Evolutionary conservation across 2,329 filamentous ascomycete genomes (phyloP), one percentile per base, ranked within the genome.

Genomic region (Penicillium sp.): DNA sequence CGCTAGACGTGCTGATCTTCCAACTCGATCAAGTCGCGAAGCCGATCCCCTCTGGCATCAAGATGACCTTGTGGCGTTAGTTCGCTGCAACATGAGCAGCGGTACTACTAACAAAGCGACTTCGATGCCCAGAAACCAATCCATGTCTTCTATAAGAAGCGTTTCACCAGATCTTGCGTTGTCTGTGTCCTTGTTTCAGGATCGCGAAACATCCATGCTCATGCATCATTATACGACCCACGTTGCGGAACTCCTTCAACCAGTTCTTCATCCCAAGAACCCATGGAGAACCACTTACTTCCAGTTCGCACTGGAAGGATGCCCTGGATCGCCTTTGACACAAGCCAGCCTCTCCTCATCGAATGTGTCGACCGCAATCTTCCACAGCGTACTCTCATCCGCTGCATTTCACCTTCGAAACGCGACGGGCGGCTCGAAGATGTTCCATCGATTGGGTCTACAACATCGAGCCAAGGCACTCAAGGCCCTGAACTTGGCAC

Each of bases 391-490:
- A 17, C 30, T 45, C 8, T 45, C 43, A 13, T 45, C 43, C n/a
- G 43, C 43, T 16, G 43, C 43, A 16, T 45, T 45, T 14, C 43
- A 45, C 14, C 34, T 45, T 5, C 39, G 43, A 7, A 45, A 45
- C 11, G 8, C 34, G 14, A 37, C n/a, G 16, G 21, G 25, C 17
- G 43, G 39, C 4, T 34, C 34, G 9, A 11, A 20, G 10, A 23
- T 13, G n/a, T 42, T 34, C 7, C 33, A 45, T 19, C 16, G n/a
- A 1, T 29, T 45, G 2, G 43, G 43, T 9, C 30, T 45, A 3
- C 39, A 34, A 20, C 43, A 45, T 15, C 18, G 43, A 6, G 18
- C 39, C 5, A 45, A 42, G 34, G 16, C 43, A 7, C 21, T 45
- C 2, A 20, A 13, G 5, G 43, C 43, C 9, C 21, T 45, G 32